Conservation (phyloP, 495 filamentous ascomycete genomes). For the Hypoxylon fragiforme region DNA sequence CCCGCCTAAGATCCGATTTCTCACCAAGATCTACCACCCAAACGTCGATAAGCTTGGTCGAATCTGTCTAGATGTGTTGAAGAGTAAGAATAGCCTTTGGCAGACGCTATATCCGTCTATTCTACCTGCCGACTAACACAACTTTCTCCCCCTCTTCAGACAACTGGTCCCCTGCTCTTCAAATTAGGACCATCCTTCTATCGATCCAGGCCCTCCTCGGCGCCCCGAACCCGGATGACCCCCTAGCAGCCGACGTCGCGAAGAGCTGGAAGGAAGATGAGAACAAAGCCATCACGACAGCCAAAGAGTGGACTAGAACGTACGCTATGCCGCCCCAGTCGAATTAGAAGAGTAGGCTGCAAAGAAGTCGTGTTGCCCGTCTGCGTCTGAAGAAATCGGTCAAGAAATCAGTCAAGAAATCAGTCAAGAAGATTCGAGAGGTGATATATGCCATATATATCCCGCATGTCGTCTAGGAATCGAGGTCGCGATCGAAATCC, state of each 20-base stretch:
- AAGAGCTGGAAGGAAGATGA: slow-evolving; percentile 97
- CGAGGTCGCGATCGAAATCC: too few relatives aligned
- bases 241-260: slow-evolving; percentile 95
- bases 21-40: slow-evolving; percentile 99
- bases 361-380: neutral
- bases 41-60: slow-evolving; percentile 98
- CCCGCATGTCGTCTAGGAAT: too few relatives aligned
- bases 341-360: slow-evolving; percentile 23
- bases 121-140: too few relatives aligned
- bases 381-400: too few relatives aligned
- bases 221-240: slow-evolving; percentile 96
- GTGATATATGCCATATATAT: too few relatives aligned
- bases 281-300: slow-evolving; percentile 84
- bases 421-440: neutral
- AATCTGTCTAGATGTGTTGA: slow-evolving; percentile 96
- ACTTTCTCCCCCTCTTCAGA: slow-evolving; percentile 54
- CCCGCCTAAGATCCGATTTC: slow-evolving; percentile 94
- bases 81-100: too few relatives aligned
- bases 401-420: too few relatives aligned
- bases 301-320: slow-evolving; percentile 82
- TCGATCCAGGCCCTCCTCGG: slow-evolving; percentile 97
- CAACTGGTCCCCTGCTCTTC: slow-evolving; percentile 98
- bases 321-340: slow-evolving; percentile 57
- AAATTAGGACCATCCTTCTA: slow-evolving; percentile 96
- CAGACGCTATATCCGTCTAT: too few relatives aligned